Evolutionary conservation across 202 grass and related monocot genomes (phyloP).

Genomic region (Dendrocalamus latiflorus): DNA sequence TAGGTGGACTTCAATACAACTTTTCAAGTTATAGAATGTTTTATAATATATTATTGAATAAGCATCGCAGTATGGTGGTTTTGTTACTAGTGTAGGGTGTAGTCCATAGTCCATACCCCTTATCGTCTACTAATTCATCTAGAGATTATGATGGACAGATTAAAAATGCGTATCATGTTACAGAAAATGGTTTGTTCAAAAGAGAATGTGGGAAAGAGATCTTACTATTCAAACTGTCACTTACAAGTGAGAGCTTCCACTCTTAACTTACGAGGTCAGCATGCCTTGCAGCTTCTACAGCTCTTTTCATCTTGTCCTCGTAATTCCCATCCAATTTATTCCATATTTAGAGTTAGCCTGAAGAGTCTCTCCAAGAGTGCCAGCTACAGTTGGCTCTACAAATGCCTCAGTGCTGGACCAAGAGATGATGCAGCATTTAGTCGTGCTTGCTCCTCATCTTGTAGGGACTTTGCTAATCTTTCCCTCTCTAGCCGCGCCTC

Average conservation of each 20-base stretch:
- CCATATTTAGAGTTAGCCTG: conserved; percentile 74
- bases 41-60: neutral
- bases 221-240: conserved; percentile 23
- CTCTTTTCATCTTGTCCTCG: conserved; percentile 56
- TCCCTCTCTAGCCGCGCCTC: conserved; percentile 78
- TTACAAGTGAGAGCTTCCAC: conserved; percentile 79
- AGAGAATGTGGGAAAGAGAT: neutral
- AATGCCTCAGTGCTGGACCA: conserved; percentile 31
- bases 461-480: conserved; percentile 63
- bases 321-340: conserved; percentile 52
- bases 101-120: neutral
- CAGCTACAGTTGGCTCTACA: conserved; percentile 50
- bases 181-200: neutral
- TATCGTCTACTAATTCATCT: neutral
- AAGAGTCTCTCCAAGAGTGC: conserved; percentile 81
- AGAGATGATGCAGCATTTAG: conserved; percentile 44
- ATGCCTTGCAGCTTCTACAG: conserved; percentile 73
- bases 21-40: neutral
- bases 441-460: conserved; percentile 82
- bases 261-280: conserved; percentile 78
- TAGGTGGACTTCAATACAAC: no score
- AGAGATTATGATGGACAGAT: conserved; percentile 3
- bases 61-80: neutral
- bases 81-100: neutral
- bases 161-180: neutral